Evolutionary conservation across 768 basidiomycete genomes (phyloP).

Genomic region (Clathrus columnatus): DNA sequence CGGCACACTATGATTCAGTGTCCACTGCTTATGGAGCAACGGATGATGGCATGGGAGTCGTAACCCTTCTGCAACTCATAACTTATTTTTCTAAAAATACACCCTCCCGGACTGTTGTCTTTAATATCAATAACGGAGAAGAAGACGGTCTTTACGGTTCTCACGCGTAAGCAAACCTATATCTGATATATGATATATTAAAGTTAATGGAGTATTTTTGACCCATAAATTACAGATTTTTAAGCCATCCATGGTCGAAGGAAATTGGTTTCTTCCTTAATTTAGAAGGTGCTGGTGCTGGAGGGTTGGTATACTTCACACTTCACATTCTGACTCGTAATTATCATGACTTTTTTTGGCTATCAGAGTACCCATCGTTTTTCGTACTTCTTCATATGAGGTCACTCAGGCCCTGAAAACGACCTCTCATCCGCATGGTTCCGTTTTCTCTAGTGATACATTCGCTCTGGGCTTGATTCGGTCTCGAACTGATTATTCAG

Average conservation of each 20-base stretch:
- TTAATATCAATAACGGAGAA: slow-evolving; percentile 84
- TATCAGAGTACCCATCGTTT: slow-evolving; percentile 66
- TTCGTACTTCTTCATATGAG: slow-evolving; percentile 57
- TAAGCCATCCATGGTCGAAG: slow-evolving; percentile 68
- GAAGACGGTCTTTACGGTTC: slow-evolving; percentile 72
- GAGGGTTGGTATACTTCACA: slow-evolving; percentile 51
- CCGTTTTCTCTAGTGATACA: slow-evolving; percentile 58
- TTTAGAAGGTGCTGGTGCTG: slow-evolving; percentile 72
- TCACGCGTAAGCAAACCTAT: slow-evolving; percentile 37
- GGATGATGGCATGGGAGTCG: slow-evolving; percentile 71
- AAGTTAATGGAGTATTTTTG: neutral
- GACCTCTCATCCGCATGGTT: slow-evolving; percentile 64
- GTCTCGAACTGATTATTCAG: slow-evolving; percentile 64
- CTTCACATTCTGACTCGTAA: neutral
- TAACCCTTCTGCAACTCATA: slow-evolving; percentile 56
- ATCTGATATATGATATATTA: neutral
- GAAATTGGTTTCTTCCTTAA: slow-evolving; percentile 64
- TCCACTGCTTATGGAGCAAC: slow-evolving; percentile 68
- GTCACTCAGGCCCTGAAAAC: slow-evolving; percentile 46
- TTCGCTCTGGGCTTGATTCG: slow-evolving; percentile 58
- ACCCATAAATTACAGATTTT: slow-evolving; percentile 35
- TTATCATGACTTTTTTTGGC: no score
- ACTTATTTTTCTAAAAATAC: slow-evolving; percentile 38
- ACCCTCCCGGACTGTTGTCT: slow-evolving; percentile 54
- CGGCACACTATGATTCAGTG: slow-evolving; percentile 78